phyloP scores from a whole-genome alignment of 768 basidiomycete genomes.

The Suillus discolor region DNA sequence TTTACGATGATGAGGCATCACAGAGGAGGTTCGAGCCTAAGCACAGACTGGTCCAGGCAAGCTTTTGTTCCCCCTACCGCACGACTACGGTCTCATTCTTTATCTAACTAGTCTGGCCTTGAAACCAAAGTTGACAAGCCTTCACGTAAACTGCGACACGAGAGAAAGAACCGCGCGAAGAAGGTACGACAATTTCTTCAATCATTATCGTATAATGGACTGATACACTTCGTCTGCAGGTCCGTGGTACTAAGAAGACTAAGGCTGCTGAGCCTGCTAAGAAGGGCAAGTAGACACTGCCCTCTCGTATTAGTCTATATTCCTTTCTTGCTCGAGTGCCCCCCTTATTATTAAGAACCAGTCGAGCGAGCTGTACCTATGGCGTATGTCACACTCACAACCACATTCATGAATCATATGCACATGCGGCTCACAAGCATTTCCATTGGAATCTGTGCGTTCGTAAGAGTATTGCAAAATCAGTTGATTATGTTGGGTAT shows the following conservation, averaged over 20 bases:
- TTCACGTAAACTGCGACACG: conserved; percentile 97
- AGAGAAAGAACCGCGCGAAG: conserved; percentile 99
- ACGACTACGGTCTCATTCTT: conserved; percentile 10
- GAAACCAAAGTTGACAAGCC: conserved; percentile 81
- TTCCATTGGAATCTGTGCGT: conserved; percentile 26
- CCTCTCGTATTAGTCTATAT: conserved; percentile 17
- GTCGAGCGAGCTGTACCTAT: conserved; percentile 42
- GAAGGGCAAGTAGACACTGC: conserved; percentile 80
- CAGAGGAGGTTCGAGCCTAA: conserved; percentile 98
- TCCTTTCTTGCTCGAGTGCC: conserved; percentile 21
- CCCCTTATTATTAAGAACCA: conserved; percentile 35
- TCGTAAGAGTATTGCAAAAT: conserved; percentile 35
- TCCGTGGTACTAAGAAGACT: conserved; percentile 93
- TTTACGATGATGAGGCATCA: conserved; percentile 94
- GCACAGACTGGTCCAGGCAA: conserved; percentile 90
- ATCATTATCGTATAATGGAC: conserved; percentile 5
- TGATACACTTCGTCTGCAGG: conserved; percentile 44
- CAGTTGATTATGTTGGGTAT: conserved; percentile 37
- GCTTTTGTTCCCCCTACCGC: conserved; percentile 36
- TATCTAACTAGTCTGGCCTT: conserved; percentile 58
- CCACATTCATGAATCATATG: conserved; percentile 29
- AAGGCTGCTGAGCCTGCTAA: conserved; percentile 91
- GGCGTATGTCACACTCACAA: conserved; percentile 38
- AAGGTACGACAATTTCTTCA: conserved; percentile 60
- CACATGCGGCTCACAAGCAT: conserved; percentile 20